Evolutionary conservation across 164 flowering plant species (phyloP).

Genomic region (Warburgia ugandensis): DNA sequence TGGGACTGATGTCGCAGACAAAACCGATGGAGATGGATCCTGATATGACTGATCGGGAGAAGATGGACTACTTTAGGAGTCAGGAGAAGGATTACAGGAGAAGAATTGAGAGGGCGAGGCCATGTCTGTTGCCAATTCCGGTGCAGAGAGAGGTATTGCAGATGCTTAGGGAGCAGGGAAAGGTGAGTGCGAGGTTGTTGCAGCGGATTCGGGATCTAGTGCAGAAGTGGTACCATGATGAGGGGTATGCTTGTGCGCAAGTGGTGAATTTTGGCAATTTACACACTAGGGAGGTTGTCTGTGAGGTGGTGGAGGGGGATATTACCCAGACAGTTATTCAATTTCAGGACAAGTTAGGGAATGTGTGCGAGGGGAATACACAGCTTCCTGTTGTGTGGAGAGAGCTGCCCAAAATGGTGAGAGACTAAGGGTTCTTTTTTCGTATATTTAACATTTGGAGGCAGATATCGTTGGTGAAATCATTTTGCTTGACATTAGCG

Average conservation of each 20-base stretch:
- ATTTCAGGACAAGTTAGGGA: constrained; percentile 97
- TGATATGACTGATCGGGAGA: constrained; percentile 82
- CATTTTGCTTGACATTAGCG: too few species aligned
- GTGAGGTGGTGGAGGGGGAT: constrained; percentile 99
- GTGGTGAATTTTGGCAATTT: constrained; percentile 96
- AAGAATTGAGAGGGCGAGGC: constrained; percentile 70
- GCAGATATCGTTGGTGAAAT: not conserved
- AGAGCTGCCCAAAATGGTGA: constrained; percentile 76
- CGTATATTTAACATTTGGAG: too few species aligned
- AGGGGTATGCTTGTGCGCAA: constrained; percentile 94
- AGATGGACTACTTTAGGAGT: constrained; percentile 42
- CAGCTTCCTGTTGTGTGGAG: constrained; percentile 56
- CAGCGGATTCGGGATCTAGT: constrained; percentile 89
- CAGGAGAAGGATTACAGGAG: constrained; percentile 85
- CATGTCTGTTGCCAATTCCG: constrained; percentile 61
- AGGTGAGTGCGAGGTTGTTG: constrained; percentile 77
- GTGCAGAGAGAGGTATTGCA: constrained; percentile 51
- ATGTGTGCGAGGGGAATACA: constrained; percentile 87
- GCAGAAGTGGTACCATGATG: constrained; percentile 96
- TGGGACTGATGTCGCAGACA: constrained; percentile 73
- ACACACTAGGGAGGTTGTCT: constrained; percentile 92
- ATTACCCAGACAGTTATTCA: constrained; percentile 72
- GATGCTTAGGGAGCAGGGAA: constrained; percentile 66
- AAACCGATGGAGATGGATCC: constrained; percentile 69
- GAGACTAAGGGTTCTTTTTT: too few species aligned